Percentiles rank a stretch among this genome's conserved stretches.
phyloP scores from a whole-genome alignment of 345 rosid genomes.

The Camelina sativa region DNA sequence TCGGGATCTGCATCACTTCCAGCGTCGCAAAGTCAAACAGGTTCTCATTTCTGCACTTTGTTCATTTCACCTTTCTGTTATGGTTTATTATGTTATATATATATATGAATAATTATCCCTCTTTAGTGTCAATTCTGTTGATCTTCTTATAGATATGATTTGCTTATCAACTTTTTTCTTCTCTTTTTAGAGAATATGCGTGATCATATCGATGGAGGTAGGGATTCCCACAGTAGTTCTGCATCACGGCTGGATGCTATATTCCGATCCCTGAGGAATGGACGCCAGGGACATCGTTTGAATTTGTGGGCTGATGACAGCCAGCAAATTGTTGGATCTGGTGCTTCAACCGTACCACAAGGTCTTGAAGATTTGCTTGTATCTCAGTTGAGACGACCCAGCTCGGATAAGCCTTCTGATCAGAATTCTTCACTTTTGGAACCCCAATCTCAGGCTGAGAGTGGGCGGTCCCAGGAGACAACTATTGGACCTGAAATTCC shows the following conservation, averaged over 20 bases:
- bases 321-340: conserved; percentile 77
- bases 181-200: conserved; percentile 53
- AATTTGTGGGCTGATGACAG: conserved; percentile 92
- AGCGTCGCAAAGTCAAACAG: conserved; percentile 62
- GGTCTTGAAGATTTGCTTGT: conserved; percentile 94
- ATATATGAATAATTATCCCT: background rate
- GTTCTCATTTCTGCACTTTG: conserved; percentile 41
- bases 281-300: conserved; percentile 84
- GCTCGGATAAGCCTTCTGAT: conserved; percentile 65
- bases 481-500: conserved; percentile 52
- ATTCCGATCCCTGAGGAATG: conserved; percentile 87
- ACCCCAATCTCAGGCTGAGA: conserved; percentile 56
- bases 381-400: conserved; percentile 81
- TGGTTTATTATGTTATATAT: background rate
- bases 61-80: background rate
- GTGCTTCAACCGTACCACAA: conserved; percentile 71
- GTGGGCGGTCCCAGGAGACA: conserved; percentile 51
- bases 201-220: conserved; percentile 55
- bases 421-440: conserved; percentile 54
- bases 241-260: conserved; percentile 72
- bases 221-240: conserved; percentile 55
- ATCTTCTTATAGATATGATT: conserved; percentile 4
- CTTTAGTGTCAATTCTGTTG: background rate
- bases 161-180: conserved; percentile 29
- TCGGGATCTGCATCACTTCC: conserved; percentile 61